Evolutionary conservation across 768 basidiomycete genomes (phyloP), one percentile per base, ranked within the genome.

Genomic region (Galerina marginata): DNA sequence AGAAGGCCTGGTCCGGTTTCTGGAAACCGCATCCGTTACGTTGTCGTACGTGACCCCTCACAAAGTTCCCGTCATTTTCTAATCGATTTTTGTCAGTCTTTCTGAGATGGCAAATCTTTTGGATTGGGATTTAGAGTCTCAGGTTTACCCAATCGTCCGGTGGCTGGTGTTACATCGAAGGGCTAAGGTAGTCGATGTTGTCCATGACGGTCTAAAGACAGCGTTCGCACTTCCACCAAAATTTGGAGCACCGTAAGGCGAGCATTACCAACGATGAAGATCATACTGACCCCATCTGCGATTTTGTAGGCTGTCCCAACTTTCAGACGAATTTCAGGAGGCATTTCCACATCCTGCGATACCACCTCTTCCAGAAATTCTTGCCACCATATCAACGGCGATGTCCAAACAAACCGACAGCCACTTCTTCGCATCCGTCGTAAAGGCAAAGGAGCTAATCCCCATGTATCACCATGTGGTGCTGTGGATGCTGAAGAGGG

Each of bases 131-230:
- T 76, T 93, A 6, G 87, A 93, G 65, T 79, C 84, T 0, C 93
- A 96, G 66, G 83, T 96, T 0, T 92, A 91, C 68, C 92, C 95
- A 0, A 86, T 92, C n/a, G 96, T 96, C 9, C 86, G 93, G 15
- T 95, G 95, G 85, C 81, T 99, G 33, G 91, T 98, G 33, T 88
- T 93, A 60, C 95, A 95, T 74, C 84, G 93, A 54, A 85, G 93
- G 68, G 96, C 94, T 5, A 93, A 93, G 66, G 79, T 99, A 26
- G 89, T 97, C 44, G 95, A 98, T 62, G 84, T 88, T 15, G 86
- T 99, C 36, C 92, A 95, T 67, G 77, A 75, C 3, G 85, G 88
- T 46, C 73, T 98, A 45, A 90, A 92, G 73, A 95, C 92, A 0
- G 83, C 93, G 0, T 97, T 95, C 67, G 82, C 87, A 4, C 79